These are phyloP conservation scores for Coniochaeta ligniaria DNA, from an alignment of 2,329 filamentous ascomycete genomes.

Conservation along the genomic window DNA sequence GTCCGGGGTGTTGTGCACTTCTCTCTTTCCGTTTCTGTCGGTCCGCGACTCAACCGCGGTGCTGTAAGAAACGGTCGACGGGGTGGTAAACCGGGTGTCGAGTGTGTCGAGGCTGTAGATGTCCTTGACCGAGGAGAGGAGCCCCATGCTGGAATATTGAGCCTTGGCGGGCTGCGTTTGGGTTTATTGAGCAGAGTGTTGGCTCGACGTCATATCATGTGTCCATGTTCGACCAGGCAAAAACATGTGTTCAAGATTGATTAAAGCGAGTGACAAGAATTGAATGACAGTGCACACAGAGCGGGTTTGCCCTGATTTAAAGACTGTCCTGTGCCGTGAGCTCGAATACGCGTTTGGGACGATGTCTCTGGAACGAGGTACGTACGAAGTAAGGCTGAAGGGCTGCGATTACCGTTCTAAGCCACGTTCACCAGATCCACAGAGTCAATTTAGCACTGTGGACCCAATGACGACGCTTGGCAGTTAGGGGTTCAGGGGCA, in stretches of 20 bases:
- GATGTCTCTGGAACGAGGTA: not conserved
- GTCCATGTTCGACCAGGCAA: not conserved
- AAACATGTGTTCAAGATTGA: not conserved
- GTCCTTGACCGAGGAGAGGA: constrained; percentile 36
- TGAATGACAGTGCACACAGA: not conserved
- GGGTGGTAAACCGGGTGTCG: constrained; percentile 47
- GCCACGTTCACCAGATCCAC: not conserved
- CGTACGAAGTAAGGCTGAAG: not conserved
- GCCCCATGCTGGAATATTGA: constrained; percentile 9
- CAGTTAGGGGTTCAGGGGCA: not conserved
- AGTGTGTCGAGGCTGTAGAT: constrained; percentile 40
- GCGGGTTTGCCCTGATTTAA: not conserved
- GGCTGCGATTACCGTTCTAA: not conserved
- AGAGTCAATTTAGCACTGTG: not conserved
- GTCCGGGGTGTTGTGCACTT: constrained; percentile 33
- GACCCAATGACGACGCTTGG: not conserved
- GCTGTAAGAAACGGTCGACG: constrained; percentile 59
- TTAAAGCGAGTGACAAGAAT: not conserved
- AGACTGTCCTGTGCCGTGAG: not conserved
- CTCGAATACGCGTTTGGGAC: not conserved
- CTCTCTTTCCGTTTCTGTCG: constrained; percentile 25
- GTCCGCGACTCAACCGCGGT: constrained; percentile 13
- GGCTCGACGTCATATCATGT: not conserved
- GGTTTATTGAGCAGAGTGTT: not conserved
- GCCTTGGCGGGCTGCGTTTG: not conserved